Evolutionary conservation across 1,284 basidiomycete genomes (phyloP), one percentile per base, ranked within the genome.

Genomic region (Ustilago sp.): DNA sequence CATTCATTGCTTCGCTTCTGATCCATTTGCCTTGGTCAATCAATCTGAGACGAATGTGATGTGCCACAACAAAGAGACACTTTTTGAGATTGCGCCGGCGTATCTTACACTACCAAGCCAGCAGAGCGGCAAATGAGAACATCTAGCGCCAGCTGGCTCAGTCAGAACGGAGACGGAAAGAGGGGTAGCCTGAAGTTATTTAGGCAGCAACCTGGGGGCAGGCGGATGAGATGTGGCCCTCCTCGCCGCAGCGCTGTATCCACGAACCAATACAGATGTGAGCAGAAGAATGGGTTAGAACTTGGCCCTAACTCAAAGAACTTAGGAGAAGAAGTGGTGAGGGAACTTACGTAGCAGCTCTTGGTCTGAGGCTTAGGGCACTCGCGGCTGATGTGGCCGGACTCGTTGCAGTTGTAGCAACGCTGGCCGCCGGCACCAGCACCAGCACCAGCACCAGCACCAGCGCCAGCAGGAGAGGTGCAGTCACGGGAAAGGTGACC

Each of bases 371-470:
- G 82, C 72, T 79, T 80, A 45, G 77, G 60, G 75, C 83, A 84
- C 48, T 83, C 77, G 54, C 81, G 79, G 69, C 77, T 80, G 51
- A 84, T 78, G 72, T 84, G 83, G 50, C 83, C 83, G 32, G 65
- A 51, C 60, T 80, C 70, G 67, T 81, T 80, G 68, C 83, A 84
- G 77, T 84, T 84, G 83, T 83, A 84, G 82, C 83, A 84, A 59
- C 79, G 79, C 59, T 72, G 69, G 34, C 80, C 73, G 15, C 66
- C 61, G 61, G 15, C 50, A n/a, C 54, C 56, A 28, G 23, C n/a
- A n/a, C n/a, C n/a, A n/a, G n/a, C n/a, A n/a, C n/a, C n/a, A n/a
- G n/a, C 23, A 50, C 47, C 47, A 36, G 61, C 58, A 39, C 56
- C 38, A n/a, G 79, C 79, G 50, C 77, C 73, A 11, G 68, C 43